Base-by-base conservation (phyloP, 23 red algal species). In the Chondrus crispus region DNA sequence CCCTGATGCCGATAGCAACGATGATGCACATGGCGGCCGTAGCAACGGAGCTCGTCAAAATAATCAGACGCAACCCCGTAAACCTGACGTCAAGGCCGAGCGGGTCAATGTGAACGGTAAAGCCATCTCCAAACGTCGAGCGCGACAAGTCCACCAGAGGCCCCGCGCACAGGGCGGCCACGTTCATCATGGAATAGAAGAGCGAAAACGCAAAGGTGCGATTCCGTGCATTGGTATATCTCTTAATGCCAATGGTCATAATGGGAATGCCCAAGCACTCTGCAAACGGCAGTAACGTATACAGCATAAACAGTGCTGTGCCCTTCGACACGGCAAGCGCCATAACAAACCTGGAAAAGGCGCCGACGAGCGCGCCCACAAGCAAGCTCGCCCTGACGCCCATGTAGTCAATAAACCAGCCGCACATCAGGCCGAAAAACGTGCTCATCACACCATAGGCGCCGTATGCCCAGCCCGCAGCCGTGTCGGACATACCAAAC, bases 101-200 rank as follows among this genome's bases (percentile, higher is more conserved):
- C 14, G 36, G 10, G 36, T 50, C 40, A 28, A 82, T 2, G 7
- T 82, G 40, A 9, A 92, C 37, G 16, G 55, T 47, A 18, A 84
- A 42, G 16, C 89, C 89, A 3, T 88, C 80, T 11, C 51, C 74
- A 49, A 80, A 91, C 5, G 80, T 53, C 24, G 43, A 26, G 11
- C 93, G 88, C 16, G 73, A 77, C 9, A 93, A 29, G 42, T 98
- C 93, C 1, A 98, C 96, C 2, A 92, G 30, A 43, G 96, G 96
- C 26, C 96, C 96, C 2, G 96, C 93, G 20, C 77, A 46, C 40
- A 98, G 58, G 0, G 96, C 96, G 14, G 96, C 96, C 33, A 98
- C 62, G 76, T 98, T 98, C 96, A 98, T 98, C 68, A 95, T 84
- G 18, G 96, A 92, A 77, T 98, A 98, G 82, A 95, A 98, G 30